Base-by-base conservation (phyloP, 2,329 filamentous ascomycete species). In the Colletotrichum magnum region DNA sequence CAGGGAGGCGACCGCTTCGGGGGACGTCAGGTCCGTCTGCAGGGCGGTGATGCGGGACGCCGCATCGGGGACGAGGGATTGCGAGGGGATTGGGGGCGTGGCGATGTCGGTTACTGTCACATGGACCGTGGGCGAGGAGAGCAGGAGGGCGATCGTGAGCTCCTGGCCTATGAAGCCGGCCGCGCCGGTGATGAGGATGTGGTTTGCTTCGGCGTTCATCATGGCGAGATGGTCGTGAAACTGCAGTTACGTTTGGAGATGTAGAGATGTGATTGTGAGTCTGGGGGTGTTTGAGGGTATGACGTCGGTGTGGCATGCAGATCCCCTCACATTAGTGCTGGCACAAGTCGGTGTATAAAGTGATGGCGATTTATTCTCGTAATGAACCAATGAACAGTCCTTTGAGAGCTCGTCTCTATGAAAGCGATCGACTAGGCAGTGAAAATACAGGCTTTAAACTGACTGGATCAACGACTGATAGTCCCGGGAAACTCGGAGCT, bases 151-250 rank as follows among this genome's bases (percentile, higher is more conserved):
- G 58, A 83, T 82, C 3, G 88, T 85, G 26, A 92, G 83, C 52
- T 87, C 83, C 76, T 91, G 89, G 74, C 89, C 89, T 66, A 92
- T 87, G 76, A 92, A 91, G 68, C 90, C 90, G 52, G 87, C 87
- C 7, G 85, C 89, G 5, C 90, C 89, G 10, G 89, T 92, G 73
- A 92, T 89, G 75, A 91, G 85, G 48, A 92, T 84, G 68, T 84
- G 69, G 41, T 71, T 57, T 7, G 51, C 64, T 39, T 63, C 45
- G 21, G 43, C 41, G 18, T 47, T 41, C 57, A 65, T 67, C 5
- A 3, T 57, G 9, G 4, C 15, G 28, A 26, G 13, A 5, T 18
- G 13, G 36, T 36, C 43, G 4, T 28, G 6, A n/a, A 15, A 2
- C 16, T 39, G 32, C n/a, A 12, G 9, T 24, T 56, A 4, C 4